A percentile compares a stretch with the other conserved stretches of the same genome.
Conservation (phyloP, 2,329 filamentous ascomycete genomes). For the Ophiostoma sp. region DNA sequence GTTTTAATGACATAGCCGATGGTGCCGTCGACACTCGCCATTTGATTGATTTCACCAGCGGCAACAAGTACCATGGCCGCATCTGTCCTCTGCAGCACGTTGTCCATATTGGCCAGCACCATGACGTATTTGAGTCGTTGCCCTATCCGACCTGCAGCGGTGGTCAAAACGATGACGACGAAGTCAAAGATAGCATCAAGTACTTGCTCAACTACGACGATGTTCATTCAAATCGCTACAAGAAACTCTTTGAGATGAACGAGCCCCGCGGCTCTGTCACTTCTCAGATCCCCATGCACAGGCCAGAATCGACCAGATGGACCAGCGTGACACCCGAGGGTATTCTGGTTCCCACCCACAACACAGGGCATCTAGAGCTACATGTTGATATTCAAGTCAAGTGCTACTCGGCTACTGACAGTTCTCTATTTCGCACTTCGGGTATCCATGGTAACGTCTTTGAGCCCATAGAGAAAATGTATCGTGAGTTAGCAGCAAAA, state of each 20-base stretch:
- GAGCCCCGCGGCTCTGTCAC: no score
- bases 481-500: not conserved
- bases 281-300: not conserved
- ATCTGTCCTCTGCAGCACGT: not conserved
- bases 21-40: not conserved
- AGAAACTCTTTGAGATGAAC: not conserved
- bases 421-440: not conserved
- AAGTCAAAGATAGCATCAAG: not conserved
- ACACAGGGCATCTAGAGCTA: not conserved
- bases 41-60: not conserved
- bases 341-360: not conserved
- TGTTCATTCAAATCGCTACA: not conserved
- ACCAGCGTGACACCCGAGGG: slow-evolving; percentile 11
- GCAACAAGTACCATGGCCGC: slow-evolving; percentile 1
- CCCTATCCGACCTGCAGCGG: not conserved
- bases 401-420: not conserved
- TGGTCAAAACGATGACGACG: not conserved
- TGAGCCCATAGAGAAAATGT: not conserved
- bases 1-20: not conserved
- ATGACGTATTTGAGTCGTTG: not conserved
- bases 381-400: not conserved
- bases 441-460: not conserved
- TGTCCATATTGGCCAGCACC: not conserved
- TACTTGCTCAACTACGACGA: not conserved
- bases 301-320: not conserved